Evolutionary conservation across 78 protist species (phyloP).

Genomic region (Protostelium mycophagum): DNA sequence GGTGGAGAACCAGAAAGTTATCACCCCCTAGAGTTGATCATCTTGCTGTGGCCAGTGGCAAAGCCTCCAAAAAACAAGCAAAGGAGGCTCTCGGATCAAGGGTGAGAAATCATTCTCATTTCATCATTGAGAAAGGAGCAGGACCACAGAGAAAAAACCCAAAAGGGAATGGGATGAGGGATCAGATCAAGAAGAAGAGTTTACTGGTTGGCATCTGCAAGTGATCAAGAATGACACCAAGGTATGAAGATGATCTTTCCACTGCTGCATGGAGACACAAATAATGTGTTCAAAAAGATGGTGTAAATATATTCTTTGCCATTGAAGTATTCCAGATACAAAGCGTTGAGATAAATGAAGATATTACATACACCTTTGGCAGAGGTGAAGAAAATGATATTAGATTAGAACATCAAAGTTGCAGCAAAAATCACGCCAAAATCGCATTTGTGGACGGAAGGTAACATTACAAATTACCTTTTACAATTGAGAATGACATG

Average conservation of each 20-base stretch:
- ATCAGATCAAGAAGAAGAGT: not conserved
- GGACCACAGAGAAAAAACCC: not conserved
- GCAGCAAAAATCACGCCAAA: slow-evolving; percentile 33
- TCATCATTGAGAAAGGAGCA: not conserved
- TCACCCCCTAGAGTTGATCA: slow-evolving; percentile 56
- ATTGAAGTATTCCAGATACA: not conserved
- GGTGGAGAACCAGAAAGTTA: slow-evolving; percentile 50
- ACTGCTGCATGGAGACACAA: not conserved
- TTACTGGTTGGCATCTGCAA: not conserved
- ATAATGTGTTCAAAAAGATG: not conserved
- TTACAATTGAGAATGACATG: not conserved
- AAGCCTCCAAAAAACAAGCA: slow-evolving; percentile 13
- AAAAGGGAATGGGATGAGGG: not conserved
- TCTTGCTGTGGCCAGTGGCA: slow-evolving; percentile 12
- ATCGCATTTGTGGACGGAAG: not conserved
- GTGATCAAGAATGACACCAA: not conserved
- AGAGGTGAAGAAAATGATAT: not conserved
- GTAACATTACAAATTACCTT: slow-evolving; percentile 5
- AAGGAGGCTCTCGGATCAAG: slow-evolving; percentile 12
- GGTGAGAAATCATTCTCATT: slow-evolving; percentile 12
- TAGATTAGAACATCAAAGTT: slow-evolving; percentile 34
- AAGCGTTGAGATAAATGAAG: not conserved
- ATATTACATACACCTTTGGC: not conserved
- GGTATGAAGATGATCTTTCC: not conserved
- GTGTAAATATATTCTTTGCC: too few species aligned